Evolutionary conservation across 2,329 filamentous ascomycete genomes (phyloP).

Genomic region (Scorias spongiosa): DNA sequence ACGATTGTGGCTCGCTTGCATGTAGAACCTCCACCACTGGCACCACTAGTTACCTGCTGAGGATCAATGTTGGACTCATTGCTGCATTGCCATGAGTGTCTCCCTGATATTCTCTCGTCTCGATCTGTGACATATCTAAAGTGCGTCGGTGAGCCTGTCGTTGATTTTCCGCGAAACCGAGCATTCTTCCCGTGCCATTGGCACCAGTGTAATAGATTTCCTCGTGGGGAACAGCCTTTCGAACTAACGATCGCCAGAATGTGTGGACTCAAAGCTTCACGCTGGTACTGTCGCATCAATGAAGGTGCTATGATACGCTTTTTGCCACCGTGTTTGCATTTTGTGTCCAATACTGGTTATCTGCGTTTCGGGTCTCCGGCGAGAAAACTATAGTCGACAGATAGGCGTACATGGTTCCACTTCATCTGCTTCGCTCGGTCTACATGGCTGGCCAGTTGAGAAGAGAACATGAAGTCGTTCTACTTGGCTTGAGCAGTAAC

Average conservation of each 20-base stretch:
- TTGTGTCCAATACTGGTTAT: constrained; percentile 42
- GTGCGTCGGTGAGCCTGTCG: constrained; percentile 39
- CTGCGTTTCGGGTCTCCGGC: constrained; percentile 32
- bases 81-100: constrained; percentile 33
- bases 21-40: too few species aligned
- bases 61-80: constrained; percentile 10
- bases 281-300: too few species aligned
- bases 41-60: too few species aligned
- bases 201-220: constrained; percentile 11
- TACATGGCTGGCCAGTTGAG: constrained; percentile 49
- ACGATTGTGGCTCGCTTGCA: too few species aligned
- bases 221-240: constrained; percentile 35
- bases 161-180: constrained; percentile 31
- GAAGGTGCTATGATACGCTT: too few species aligned
- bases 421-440: constrained; percentile 32
- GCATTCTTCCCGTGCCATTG: constrained; percentile 6
- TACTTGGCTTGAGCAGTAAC: constrained; percentile 3
- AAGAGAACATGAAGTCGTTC: constrained; percentile 41
- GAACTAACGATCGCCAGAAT: constrained; percentile 19
- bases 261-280: too few species aligned
- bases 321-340: constrained; percentile 30
- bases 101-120: constrained; percentile 25
- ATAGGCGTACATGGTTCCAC: constrained; percentile 28
- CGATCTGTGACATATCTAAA: constrained; percentile 34
- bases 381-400: constrained; percentile 26